Evolutionary conservation across 805 yeast genomes (phyloP), one percentile per base, ranked within the genome.

Genomic region (Jamesozyma spencerorum): DNA sequence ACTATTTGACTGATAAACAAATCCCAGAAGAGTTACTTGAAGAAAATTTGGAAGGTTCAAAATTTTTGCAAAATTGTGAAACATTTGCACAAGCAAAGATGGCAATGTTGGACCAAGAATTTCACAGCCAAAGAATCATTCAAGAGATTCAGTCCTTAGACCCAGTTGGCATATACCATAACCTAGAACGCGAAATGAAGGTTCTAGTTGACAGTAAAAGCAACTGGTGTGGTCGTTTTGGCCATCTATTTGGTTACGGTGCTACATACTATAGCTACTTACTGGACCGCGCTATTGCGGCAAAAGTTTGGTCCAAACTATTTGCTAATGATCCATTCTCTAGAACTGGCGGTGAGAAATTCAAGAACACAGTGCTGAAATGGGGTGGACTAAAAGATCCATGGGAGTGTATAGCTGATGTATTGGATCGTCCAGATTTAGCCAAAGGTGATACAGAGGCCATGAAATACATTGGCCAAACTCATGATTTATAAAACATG

Each of bases 361-460:
- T 86, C 58, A 77, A 73, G 48, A 64, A 76, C 24, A 71, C 77
- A 43, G 80, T 92, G 0, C 65, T 92, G 44, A 75, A 75, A 53
- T 90, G 96, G 96, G 98, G 98, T 18, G 98, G 98, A 0, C 75
- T 94, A 2, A 71, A 77, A 44, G 87, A 85, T 53, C 94, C 97
- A 0, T 86, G 96, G 94, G 66, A 68, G 17, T 80, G 94, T 55
- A 65, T 92, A 14, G 84, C 94, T 1, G 83, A 82, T 42, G 87
- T 83, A 2, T 65, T 92, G 38, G 86, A 79, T 38, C 69, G 74
- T 24, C 77, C 77, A 1, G 72, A 68, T 35, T 62, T 87, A 34
- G 66, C 67, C 3, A 63, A 66, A 19, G 96, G 95, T 4, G 94
- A 82, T 44, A 65, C 72, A 18, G 61, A 64, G 29, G 88, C 95